Conservation (phyloP, 2,329 filamentous ascomycete genomes). For the Microcyclosporella mali region DNA sequence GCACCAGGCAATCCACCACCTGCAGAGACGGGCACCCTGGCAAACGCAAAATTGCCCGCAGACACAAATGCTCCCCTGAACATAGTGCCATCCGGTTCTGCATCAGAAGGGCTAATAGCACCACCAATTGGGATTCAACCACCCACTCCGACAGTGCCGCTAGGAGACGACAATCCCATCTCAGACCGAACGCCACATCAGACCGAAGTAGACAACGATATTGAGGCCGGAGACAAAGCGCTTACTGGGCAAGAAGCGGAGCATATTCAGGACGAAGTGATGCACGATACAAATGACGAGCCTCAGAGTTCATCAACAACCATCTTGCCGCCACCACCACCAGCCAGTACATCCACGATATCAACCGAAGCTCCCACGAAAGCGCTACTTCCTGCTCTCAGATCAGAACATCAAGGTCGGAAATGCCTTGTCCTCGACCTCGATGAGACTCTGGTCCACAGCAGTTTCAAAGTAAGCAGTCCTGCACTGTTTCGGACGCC, state of each 20-base stretch:
- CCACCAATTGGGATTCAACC: constrained; percentile 34
- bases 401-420: constrained; percentile 71
- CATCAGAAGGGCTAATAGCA: constrained; percentile 30
- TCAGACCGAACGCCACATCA: constrained; percentile 46
- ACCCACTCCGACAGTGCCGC: constrained; percentile 41
- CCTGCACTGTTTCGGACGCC: neutral
- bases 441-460: constrained; percentile 95
- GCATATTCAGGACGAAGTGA: constrained; percentile 17
- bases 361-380: constrained; percentile 24
- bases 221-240: constrained; percentile 52
- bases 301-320: constrained; percentile 11
- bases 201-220: constrained; percentile 46
- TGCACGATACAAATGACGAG: constrained; percentile 11
- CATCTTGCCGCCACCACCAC: constrained; percentile 51
- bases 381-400: constrained; percentile 74
- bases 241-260: constrained; percentile 47
- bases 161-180: constrained; percentile 36
- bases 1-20: neutral
- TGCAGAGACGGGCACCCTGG: neutral
- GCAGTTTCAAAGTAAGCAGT: constrained; percentile 82
- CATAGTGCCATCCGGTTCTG: constrained; percentile 9
- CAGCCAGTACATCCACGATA: constrained; percentile 20
- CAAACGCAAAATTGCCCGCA: neutral
- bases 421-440: constrained; percentile 95
- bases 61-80: neutral